phyloP scores from a whole-genome alignment of 495 filamentous ascomycete species.

The Lophiostoma macrostomum region DNA sequence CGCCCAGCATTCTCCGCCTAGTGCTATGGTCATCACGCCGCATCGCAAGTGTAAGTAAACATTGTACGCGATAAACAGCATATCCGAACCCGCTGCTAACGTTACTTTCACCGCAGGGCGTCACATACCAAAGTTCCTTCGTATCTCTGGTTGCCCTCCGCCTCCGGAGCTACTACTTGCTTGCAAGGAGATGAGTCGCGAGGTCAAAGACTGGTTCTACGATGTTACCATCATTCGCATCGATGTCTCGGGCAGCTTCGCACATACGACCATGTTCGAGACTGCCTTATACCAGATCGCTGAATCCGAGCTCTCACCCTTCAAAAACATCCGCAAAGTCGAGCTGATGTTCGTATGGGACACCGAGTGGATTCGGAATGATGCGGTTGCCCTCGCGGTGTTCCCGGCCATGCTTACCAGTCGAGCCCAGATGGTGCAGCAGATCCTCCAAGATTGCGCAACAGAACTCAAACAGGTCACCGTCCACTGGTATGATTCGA shows the following conservation, averaged over 20 bases:
- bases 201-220: conserved; percentile 31
- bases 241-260: conserved; percentile 25
- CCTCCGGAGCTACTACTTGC: conserved; percentile 16
- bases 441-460: conserved; percentile 17
- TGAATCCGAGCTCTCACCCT: conserved; percentile 24
- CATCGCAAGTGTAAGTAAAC: conserved; percentile 22
- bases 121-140: conserved; percentile 28
- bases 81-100: no score
- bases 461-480: conserved; percentile 14
- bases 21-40: conserved; percentile 1
- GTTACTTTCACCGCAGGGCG: no score
- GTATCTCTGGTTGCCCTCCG: conserved; percentile 20
- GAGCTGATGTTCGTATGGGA: conserved; percentile 30
- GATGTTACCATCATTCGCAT: conserved; percentile 23
- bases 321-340: conserved; percentile 25
- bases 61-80: no score
- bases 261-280: conserved; percentile 27
- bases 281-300: conserved; percentile 11
- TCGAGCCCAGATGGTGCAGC: conserved; percentile 10
- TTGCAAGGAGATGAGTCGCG: conserved; percentile 13
- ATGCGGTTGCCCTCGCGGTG: background rate
- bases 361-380: conserved; percentile 14
- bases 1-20: background rate
- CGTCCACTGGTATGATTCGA: conserved; percentile 28
- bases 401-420: conserved; percentile 10